Conservation (phyloP, 1,284 basidiomycete species). For the Moesziomyces sp. region DNA sequence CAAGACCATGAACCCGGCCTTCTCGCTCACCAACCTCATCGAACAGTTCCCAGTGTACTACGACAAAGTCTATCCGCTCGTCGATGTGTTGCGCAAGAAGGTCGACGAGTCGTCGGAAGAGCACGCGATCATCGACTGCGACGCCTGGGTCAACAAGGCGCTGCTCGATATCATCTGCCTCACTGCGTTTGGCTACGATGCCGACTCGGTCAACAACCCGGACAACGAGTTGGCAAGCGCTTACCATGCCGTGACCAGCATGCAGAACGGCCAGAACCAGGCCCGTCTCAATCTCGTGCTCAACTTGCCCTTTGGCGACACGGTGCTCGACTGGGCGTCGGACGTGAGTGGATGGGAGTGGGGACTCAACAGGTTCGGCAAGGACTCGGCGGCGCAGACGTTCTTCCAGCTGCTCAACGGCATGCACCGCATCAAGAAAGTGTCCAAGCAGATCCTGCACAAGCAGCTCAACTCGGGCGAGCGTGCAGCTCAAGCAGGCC, state of each 20-base stretch:
- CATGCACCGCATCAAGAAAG: constrained; percentile 53
- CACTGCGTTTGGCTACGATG: constrained; percentile 56
- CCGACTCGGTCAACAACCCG: constrained; percentile 52
- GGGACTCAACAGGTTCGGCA: constrained; percentile 2
- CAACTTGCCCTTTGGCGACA: constrained; percentile 50
- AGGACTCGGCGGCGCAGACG: not conserved
- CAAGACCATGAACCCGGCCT: constrained; percentile 60
- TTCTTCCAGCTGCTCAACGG: constrained; percentile 32
- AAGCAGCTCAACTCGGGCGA: constrained; percentile 50
- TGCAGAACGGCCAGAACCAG: constrained; percentile 57
- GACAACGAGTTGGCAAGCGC: constrained; percentile 55
- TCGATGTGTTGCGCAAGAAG: constrained; percentile 46
- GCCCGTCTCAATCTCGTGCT: constrained; percentile 56
- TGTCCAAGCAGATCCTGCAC: constrained; percentile 50
- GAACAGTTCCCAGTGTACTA: constrained; percentile 59
- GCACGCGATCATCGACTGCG: constrained; percentile 52
- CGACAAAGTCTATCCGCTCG: constrained; percentile 41
- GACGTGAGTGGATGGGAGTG: constrained; percentile 22
- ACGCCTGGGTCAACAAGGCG: constrained; percentile 48
- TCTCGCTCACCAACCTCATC: constrained; percentile 51
- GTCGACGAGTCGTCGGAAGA: constrained; percentile 35
- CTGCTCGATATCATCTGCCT: constrained; percentile 66
- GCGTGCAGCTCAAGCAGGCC: constrained; percentile 11
- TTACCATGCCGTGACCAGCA: constrained; percentile 55
- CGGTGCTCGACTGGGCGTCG: constrained; percentile 23